These are phyloP conservation scores for Blastomyces silverae DNA, from an alignment of 2,329 filamentous ascomycete genomes.

Conservation along the genomic window DNA sequence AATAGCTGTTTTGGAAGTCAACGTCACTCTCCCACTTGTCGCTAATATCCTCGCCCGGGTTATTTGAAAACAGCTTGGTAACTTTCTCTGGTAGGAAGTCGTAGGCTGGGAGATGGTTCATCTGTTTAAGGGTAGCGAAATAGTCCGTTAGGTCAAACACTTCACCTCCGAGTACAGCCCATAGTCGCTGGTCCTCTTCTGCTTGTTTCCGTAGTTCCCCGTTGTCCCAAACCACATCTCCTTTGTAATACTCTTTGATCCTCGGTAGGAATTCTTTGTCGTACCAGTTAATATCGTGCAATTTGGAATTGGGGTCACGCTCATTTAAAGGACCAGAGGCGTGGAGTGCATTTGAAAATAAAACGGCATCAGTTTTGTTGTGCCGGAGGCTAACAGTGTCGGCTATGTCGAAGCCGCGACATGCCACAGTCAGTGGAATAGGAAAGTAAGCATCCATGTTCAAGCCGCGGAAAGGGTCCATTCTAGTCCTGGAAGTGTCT, in stretches of 20 bases:
- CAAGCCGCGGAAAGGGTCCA: constrained; percentile 70
- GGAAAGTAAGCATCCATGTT: constrained; percentile 82
- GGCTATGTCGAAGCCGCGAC: constrained; percentile 62
- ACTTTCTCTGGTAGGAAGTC: constrained; percentile 66
- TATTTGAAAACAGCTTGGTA: constrained; percentile 61
- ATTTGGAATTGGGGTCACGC: constrained; percentile 47
- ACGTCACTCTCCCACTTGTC: constrained; percentile 51
- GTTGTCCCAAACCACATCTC: constrained; percentile 67
- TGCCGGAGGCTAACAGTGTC: constrained; percentile 48
- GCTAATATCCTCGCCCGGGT: constrained; percentile 74
- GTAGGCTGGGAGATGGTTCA: constrained; percentile 53
- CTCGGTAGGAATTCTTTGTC: constrained; percentile 62
- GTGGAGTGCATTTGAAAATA: constrained; percentile 56
- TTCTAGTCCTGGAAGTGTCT: constrained; percentile 51
- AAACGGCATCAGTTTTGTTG: constrained; percentile 57
- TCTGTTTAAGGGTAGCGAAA: constrained; percentile 63
- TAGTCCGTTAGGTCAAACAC: constrained; percentile 93
- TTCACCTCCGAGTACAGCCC: constrained; percentile 68
- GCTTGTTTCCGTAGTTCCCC: constrained; percentile 59
- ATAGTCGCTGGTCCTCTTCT: constrained; percentile 59
- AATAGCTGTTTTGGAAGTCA: constrained; percentile 58
- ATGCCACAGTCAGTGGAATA: constrained; percentile 67
- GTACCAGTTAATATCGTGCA: constrained; percentile 71
- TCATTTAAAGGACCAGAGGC: constrained; percentile 57
- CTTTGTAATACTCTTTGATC: constrained; percentile 82